These are phyloP conservation scores for Brassica hybrid DNA, from an alignment of 441 rosid genomes.

Conservation along the genomic window DNA sequence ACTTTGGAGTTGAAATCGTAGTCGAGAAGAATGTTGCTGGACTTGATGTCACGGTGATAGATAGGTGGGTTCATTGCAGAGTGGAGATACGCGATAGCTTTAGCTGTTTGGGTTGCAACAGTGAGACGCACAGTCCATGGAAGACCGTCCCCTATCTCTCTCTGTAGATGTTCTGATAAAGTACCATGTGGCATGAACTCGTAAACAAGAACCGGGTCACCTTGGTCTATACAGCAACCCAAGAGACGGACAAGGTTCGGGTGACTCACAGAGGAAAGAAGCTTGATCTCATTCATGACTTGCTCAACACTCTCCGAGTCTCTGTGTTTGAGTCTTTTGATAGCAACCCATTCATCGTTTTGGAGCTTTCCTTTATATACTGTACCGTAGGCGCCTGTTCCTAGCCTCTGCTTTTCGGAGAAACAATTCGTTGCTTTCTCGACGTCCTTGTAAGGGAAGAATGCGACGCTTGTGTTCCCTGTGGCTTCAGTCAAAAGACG, in stretches of 20 bases:
- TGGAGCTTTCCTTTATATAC: conserved; percentile 83
- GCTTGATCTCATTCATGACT: conserved; percentile 87
- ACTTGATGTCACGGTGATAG: conserved; percentile 89
- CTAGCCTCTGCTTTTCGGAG: conserved; percentile 78
- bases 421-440: conserved; percentile 77
- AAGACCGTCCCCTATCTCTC: conserved; percentile 77
- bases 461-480: conserved; percentile 62
- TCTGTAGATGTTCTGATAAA: conserved; percentile 73
- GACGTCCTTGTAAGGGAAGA: conserved; percentile 75
- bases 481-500: conserved; percentile 59
- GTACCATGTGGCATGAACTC: conserved; percentile 98
- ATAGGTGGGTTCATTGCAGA: conserved; percentile 80
- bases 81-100: conserved; percentile 87
- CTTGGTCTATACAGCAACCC: conserved; percentile 83
- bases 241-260: too few relatives aligned
- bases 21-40: conserved; percentile 88
- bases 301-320: conserved; percentile 71
- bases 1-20: conserved; percentile 73
- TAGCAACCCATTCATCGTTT: conserved; percentile 72
- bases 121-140: conserved; percentile 77
- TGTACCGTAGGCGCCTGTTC: conserved; percentile 90
- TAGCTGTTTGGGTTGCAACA: conserved; percentile 79
- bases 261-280: conserved; percentile 80
- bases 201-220: conserved; percentile 84
- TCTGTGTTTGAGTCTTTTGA: conserved; percentile 72